Evolutionary conservation across 306 rosid species (phyloP).

Genomic region (Cucumis cinereus): DNA sequence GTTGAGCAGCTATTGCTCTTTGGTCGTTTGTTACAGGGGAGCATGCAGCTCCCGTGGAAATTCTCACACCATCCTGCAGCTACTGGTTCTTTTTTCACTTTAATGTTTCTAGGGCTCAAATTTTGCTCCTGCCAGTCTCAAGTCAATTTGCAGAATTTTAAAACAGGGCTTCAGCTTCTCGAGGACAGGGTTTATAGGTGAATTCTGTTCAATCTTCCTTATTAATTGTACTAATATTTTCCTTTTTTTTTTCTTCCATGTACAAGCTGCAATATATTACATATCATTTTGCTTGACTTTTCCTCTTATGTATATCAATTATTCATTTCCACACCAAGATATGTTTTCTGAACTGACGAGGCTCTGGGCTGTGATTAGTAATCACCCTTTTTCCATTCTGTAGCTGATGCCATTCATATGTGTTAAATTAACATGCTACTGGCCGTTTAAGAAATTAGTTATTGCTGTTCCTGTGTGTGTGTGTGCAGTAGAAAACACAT

Average conservation of each 20-base stretch:
- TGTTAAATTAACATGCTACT: background rate
- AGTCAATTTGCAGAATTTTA: slow-evolving; percentile 69
- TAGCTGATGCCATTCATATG: background rate
- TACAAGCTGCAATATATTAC: background rate
- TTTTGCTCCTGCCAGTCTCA: slow-evolving; percentile 90
- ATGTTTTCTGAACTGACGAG: background rate
- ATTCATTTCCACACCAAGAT: background rate
- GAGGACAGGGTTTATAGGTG: slow-evolving; percentile 88
- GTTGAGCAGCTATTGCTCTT: slow-evolving; percentile 93
- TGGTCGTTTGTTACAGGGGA: slow-evolving; percentile 92
- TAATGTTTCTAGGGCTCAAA: slow-evolving; percentile 93
- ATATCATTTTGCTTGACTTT: background rate
- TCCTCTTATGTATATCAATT: background rate
- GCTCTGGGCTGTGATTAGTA: background rate
- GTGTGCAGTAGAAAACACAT: background rate
- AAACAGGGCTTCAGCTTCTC: slow-evolving; percentile 75
- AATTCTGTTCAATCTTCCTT: background rate
- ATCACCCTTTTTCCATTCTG: background rate
- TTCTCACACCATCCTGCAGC: slow-evolving; percentile 96
- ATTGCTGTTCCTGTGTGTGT: background rate
- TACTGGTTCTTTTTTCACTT: slow-evolving; percentile 81
- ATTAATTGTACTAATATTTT: background rate
- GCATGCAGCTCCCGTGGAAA: slow-evolving; percentile 70
- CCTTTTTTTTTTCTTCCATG: background rate
- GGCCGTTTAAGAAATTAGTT: background rate